Conservation (phyloP, 768 basidiomycete species). For the Amanita muscaria region DNA sequence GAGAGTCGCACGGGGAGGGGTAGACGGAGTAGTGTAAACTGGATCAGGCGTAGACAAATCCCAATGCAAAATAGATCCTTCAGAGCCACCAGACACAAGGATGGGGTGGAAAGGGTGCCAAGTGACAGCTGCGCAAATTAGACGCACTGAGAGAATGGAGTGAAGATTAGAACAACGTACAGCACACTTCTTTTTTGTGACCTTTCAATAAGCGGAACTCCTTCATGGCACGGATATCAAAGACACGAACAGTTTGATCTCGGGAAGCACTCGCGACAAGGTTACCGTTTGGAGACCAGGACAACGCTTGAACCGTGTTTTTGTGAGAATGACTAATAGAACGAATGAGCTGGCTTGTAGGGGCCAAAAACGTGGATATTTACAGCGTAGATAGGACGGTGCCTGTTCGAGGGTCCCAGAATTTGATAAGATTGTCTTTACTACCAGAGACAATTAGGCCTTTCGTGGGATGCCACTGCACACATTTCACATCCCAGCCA, state of each 20-base stretch:
- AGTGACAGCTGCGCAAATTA: slow-evolving; percentile 53
- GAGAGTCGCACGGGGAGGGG: slow-evolving; percentile 70
- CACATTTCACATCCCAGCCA: slow-evolving; percentile 97
- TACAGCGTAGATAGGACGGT: slow-evolving; percentile 87
- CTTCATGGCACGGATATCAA: slow-evolving; percentile 98
- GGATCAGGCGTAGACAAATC: slow-evolving; percentile 65
- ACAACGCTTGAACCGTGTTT: slow-evolving; percentile 87
- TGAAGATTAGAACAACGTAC: slow-evolving; percentile 36
- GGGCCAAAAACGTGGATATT: slow-evolving; percentile 17
- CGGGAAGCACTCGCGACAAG: slow-evolving; percentile 90
- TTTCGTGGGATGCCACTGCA: slow-evolving; percentile 98
- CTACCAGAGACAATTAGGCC: slow-evolving; percentile 91
- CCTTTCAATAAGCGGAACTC: slow-evolving; percentile 88
- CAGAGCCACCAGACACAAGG: slow-evolving; percentile 89
- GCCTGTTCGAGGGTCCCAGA: slow-evolving; percentile 96
- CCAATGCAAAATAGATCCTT: slow-evolving; percentile 94
- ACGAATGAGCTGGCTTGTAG: background rate
- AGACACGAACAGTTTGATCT: slow-evolving; percentile 91
- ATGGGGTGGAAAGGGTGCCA: slow-evolving; percentile 96
- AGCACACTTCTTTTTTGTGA: slow-evolving; percentile 97
- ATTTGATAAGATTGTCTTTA: slow-evolving; percentile 97
- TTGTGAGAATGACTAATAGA: slow-evolving; percentile 85
- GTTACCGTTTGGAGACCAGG: slow-evolving; percentile 94
- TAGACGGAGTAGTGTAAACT: slow-evolving; percentile 29
- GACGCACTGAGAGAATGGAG: background rate